Base-by-base conservation (phyloP, 306 rosid genomes). In the Fragaria vesca region DNA sequence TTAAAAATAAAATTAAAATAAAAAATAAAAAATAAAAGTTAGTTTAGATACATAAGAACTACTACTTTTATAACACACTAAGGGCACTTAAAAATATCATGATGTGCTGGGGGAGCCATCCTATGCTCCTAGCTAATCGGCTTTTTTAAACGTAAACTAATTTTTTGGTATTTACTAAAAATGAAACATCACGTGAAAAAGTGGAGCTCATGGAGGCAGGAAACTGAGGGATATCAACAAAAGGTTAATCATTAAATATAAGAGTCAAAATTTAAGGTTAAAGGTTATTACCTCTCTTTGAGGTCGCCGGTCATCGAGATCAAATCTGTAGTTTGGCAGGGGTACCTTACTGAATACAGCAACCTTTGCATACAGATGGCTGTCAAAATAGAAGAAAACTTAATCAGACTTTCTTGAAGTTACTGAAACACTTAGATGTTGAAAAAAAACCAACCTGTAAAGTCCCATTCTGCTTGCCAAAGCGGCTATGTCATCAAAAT, bases 251-350 rank as follows among this genome's bases (percentile, higher is more conserved):
- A 5, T 12, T 43, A 68, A 51, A 43, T 63, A 26, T 58, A 60
- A 77, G 6, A 38, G 5, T n/a, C 47, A 36, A 11, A 8, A 48
- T 13, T 42, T 12, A 46, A 72, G n/a, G 66, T 73, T 10, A 4
- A 58, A 69, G 24, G 66, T 63, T 16, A 17, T 26, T 88, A 95
- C 99, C 97, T 95, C 98, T 78, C 99, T 88, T 88, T 86, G 97
- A 32, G 99, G 99, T 50, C 91, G 89, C 74, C 83, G 81, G 69
- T 95, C 99, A 76, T 95, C 99, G 84, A 95, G 88, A 81, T 95
- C 99, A 80, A 80, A 95, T 85, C 99, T 88, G 83, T 95, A 95
- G 90, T 95, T 95, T 30, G 97, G 99, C 82, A 93, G 86, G 4
- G 98, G 98, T 40, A 84, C 86, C 87, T 93, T 95, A 74, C 99